phyloP scores from a whole-genome alignment of 306 rosid genomes.

The Citrullus mucosospermus region DNA sequence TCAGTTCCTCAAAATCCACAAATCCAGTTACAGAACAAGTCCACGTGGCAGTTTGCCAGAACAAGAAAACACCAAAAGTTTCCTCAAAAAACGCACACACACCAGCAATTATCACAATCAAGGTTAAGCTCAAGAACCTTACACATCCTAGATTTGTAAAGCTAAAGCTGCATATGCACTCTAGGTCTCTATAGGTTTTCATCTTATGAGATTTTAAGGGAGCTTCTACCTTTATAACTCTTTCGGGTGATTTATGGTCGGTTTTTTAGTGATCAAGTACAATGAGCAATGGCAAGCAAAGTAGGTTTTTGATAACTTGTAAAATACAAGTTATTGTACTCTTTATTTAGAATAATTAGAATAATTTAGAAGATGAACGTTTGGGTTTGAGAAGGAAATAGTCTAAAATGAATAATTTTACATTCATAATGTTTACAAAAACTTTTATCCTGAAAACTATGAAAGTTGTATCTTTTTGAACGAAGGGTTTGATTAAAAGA shows the following conservation, averaged over 20 bases:
- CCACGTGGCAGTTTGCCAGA: background rate
- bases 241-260: background rate
- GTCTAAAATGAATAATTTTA: too few species aligned
- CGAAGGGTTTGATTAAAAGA: too few species aligned
- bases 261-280: background rate
- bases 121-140: background rate
- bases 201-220: background rate
- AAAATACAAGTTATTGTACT: too few species aligned
- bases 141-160: background rate
- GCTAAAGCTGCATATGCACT: background rate
- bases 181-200: background rate
- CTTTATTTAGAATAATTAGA: too few species aligned
- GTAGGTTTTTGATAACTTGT: background rate
- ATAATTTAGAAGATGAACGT: too few species aligned
- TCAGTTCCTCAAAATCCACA: background rate
- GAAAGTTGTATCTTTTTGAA: too few species aligned
- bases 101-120: background rate
- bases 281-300: background rate
- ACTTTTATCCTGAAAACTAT: too few species aligned
- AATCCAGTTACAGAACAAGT: background rate
- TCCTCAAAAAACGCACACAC: background rate
- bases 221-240: background rate
- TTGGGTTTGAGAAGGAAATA: too few species aligned
- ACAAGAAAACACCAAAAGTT: background rate
- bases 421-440: too few species aligned